Percentiles rank a stretch among this genome's conserved stretches.
These are phyloP conservation scores for Microsporum audouinii DNA, from an alignment of 2,329 filamentous ascomycete genomes.

Conservation along the genomic window DNA sequence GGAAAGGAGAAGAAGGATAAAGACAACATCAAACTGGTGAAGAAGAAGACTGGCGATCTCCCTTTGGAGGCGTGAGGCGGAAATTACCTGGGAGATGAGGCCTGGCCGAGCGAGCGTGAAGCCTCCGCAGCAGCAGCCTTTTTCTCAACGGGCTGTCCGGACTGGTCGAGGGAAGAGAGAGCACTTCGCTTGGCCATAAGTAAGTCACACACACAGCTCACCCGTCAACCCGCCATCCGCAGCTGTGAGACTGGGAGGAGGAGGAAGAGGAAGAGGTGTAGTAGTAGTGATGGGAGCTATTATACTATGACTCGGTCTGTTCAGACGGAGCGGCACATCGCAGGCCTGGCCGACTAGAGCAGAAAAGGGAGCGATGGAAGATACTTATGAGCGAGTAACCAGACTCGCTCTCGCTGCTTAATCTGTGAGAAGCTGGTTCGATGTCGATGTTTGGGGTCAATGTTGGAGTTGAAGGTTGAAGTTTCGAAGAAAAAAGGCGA, in stretches of 20 bases:
- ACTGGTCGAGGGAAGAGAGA: constrained; percentile 31
- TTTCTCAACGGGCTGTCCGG: constrained; percentile 24
- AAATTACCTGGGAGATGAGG: constrained; percentile 29
- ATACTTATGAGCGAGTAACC: neutral
- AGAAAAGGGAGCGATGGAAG: neutral
- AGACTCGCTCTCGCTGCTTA: neutral
- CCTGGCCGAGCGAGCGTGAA: constrained; percentile 18
- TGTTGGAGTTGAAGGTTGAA: neutral
- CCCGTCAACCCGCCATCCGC: constrained; percentile 36
- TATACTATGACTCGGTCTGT: no score
- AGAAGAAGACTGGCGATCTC: neutral
- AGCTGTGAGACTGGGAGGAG: constrained; percentile 15
- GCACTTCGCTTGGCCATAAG: constrained; percentile 39
- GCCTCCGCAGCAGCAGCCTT: constrained; percentile 22
- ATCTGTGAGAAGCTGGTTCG: neutral
- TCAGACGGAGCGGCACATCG: neutral
- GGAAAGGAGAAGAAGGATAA: constrained; percentile 8
- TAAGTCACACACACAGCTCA: constrained; percentile 21
- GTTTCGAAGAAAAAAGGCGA: neutral
- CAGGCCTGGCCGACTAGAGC: neutral
- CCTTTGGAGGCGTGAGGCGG: constrained; percentile 13
- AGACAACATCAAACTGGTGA: neutral
- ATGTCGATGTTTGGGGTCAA: neutral
- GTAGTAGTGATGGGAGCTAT: neutral
- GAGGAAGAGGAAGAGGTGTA: neutral